A percentile compares a stretch with the other conserved stretches of the same genome.
Conservation (phyloP, 805 yeast genomes). For the Hanseniaspora singularis region DNA sequence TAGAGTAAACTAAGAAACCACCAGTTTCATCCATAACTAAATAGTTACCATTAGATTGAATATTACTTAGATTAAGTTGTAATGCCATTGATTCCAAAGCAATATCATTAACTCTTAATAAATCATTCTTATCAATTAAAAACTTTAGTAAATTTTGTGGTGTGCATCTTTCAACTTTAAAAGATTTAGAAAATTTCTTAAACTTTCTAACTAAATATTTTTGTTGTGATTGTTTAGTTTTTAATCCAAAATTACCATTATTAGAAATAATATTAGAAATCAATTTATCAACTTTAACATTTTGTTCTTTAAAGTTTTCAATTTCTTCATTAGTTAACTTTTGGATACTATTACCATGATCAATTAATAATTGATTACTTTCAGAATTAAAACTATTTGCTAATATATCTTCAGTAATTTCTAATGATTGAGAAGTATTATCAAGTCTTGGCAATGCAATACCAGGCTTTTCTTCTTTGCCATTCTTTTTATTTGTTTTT, state of each 20-base stretch:
- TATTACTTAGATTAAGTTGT: slow-evolving; percentile 64
- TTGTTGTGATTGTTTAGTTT: slow-evolving; percentile 80
- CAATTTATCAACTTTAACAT: slow-evolving; percentile 61
- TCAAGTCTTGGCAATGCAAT: slow-evolving; percentile 9
- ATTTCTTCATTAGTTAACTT: slow-evolving; percentile 67
- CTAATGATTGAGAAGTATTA: slow-evolving; percentile 16
- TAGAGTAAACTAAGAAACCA: slow-evolving; percentile 71
- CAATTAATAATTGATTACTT: slow-evolving; percentile 50
- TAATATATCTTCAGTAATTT: slow-evolving; percentile 20
- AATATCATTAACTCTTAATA: slow-evolving; percentile 58
- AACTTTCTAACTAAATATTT: slow-evolving; percentile 86
- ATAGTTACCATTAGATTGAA: slow-evolving; percentile 82
- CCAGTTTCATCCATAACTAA: slow-evolving; percentile 89
- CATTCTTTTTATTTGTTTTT: slow-evolving; percentile 17
- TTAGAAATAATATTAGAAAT: slow-evolving; percentile 71
- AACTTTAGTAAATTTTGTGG: slow-evolving; percentile 59
- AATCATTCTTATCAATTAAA: slow-evolving; percentile 65
- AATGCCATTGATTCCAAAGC: slow-evolving; percentile 76
- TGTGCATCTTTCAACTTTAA: slow-evolving; percentile 68
- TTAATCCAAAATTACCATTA: slow-evolving; percentile 77
- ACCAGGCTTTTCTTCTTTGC: slow-evolving; percentile 5
- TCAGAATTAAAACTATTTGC: slow-evolving; percentile 31
- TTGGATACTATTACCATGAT: slow-evolving; percentile 62
- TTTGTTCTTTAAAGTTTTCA: slow-evolving; percentile 63
- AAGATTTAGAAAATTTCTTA: slow-evolving; percentile 76